These are phyloP conservation scores for Knoxdaviesia proteae DNA, from an alignment of 2,329 filamentous ascomycete genomes.

Conservation along the genomic window DNA sequence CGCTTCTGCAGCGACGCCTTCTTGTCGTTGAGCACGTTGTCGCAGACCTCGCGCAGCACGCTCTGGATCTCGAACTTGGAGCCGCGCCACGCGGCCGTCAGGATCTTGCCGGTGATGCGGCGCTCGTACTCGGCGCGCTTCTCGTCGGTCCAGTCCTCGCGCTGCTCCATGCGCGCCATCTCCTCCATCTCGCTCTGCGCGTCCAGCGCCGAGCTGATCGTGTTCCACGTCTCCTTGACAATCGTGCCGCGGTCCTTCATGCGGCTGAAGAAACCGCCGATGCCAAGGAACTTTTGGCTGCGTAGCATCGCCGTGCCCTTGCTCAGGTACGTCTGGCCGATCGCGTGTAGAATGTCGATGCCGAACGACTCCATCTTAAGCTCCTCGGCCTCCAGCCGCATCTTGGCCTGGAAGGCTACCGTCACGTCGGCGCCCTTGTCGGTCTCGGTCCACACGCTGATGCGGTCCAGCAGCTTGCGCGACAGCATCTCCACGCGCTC, in stretches of 20 bases:
- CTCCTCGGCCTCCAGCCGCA: slow-evolving; percentile 83
- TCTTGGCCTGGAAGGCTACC: slow-evolving; percentile 81
- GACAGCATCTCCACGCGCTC: slow-evolving; percentile 73
- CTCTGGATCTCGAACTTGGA: slow-evolving; percentile 97
- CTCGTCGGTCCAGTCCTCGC: slow-evolving; percentile 96
- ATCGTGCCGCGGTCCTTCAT: slow-evolving; percentile 93
- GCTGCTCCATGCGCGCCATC: slow-evolving; percentile 91
- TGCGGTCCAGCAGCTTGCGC: slow-evolving; percentile 70
- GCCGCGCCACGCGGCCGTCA: slow-evolving; percentile 88
- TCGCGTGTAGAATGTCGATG: slow-evolving; percentile 85
- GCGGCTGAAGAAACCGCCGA: slow-evolving; percentile 81
- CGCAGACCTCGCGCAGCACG: slow-evolving; percentile 85
- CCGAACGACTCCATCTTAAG: slow-evolving; percentile 99
- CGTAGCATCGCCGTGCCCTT: slow-evolving; percentile 80
- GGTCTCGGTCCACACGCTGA: slow-evolving; percentile 93
- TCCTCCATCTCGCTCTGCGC: slow-evolving; percentile 98
- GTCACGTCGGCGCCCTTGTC: slow-evolving; percentile 78
- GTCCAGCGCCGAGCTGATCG: slow-evolving; percentile 86
- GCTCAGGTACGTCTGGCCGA: slow-evolving; percentile 73
- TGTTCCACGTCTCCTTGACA: slow-evolving; percentile 97
- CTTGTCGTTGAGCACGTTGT: slow-evolving; percentile 61
- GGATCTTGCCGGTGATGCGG: slow-evolving; percentile 89
- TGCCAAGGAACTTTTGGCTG: slow-evolving; percentile 90
- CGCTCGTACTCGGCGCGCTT: slow-evolving; percentile 90
- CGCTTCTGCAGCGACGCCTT: slow-evolving; percentile 68